Conservation (phyloP, 1,284 basidiomycete species). For the Sutorius eximius region DNA sequence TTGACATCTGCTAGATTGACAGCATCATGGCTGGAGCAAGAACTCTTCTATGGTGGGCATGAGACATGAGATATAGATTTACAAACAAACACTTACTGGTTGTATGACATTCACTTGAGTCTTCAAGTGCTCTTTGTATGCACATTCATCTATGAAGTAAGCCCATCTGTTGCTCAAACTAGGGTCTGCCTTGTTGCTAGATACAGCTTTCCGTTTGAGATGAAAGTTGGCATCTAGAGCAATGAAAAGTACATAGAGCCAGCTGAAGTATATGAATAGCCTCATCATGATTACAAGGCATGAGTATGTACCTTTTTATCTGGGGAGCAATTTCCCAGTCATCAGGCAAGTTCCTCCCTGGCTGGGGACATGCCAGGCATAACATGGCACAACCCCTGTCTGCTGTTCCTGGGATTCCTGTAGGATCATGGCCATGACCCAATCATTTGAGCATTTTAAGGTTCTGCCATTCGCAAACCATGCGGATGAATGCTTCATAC, state of each 20-base stretch:
- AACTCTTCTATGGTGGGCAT: too few relatives aligned
- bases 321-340: too few relatives aligned
- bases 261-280: slow-evolving; percentile 7
- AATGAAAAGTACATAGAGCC: neutral
- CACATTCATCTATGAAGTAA: neutral
- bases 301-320: too few relatives aligned
- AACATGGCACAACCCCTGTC: slow-evolving; percentile 13
- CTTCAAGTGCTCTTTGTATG: neutral
- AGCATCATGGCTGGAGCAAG: too few relatives aligned
- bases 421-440: neutral
- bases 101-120: too few relatives aligned
- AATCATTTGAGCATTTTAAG: slow-evolving; percentile 18
- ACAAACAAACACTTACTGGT: too few relatives aligned
- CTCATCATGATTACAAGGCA: too few relatives aligned
- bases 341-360: slow-evolving; percentile 21
- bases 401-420: neutral
- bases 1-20: too few relatives aligned
- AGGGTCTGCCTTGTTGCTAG: neutral
- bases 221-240: slow-evolving; percentile 1
- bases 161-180: neutral
- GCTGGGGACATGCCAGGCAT: slow-evolving; percentile 35
- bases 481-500: slow-evolving; percentile 1
- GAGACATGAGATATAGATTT: too few relatives aligned
- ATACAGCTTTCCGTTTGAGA: neutral
- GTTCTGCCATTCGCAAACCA: neutral